phyloP scores from a whole-genome alignment of 495 filamentous ascomycete species.

The Astrocystis sublimbata region DNA sequence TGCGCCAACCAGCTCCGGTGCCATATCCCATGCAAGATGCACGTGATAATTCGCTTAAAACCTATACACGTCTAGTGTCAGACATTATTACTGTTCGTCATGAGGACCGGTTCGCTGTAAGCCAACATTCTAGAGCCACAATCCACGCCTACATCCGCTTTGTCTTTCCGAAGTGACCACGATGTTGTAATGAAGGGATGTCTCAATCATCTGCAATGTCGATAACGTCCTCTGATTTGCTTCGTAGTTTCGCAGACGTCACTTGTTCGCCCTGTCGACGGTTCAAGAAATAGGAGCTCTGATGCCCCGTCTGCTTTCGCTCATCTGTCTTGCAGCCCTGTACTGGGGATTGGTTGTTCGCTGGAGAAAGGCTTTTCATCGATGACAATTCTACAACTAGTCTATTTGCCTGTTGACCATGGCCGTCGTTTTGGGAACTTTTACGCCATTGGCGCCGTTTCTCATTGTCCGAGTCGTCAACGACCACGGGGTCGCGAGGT shows the following conservation, averaged over 20 bases:
- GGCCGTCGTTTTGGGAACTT: neutral
- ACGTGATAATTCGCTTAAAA: neutral
- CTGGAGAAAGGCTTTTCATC: neutral
- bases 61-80: neutral
- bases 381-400: conserved; percentile 10
- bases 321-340: neutral
- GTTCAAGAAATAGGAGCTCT: conserved; percentile 5
- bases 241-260: neutral
- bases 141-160: too few relatives aligned
- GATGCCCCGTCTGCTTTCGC: neutral
- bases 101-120: neutral
- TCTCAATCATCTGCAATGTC: conserved; percentile 15
- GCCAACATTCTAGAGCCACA: neutral
- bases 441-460: neutral
- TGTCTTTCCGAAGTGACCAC: neutral
- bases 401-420: neutral
- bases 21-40: conserved; percentile 11
- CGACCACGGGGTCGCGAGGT: conserved; percentile 4
- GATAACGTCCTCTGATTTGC: conserved; percentile 3
- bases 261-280: neutral
- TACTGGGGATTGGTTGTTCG: neutral
- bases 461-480: conserved; percentile 5
- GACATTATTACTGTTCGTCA: neutral
- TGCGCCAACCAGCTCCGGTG: conserved; percentile 1
- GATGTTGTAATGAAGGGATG: neutral